Base-by-base conservation (phyloP, 2,329 filamentous ascomycete genomes). In the Botryosphaeria agaves region DNA sequence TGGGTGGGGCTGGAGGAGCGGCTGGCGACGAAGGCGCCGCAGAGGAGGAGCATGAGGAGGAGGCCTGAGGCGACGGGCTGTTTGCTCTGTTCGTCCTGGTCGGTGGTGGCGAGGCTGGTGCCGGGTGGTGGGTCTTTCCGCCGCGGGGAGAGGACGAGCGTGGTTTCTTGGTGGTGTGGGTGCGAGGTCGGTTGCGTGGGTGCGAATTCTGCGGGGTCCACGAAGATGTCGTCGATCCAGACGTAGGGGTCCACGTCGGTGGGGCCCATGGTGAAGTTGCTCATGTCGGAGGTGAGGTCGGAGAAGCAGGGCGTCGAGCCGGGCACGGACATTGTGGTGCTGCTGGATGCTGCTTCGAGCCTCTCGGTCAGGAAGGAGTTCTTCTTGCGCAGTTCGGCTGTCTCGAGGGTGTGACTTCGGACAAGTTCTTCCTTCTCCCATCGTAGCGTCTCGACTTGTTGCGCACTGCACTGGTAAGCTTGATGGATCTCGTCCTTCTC, bases 21-120 rank as follows among this genome's bases (percentile, higher is more conserved):
- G 18, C 87, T 94, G 37, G 89, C 78, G 43, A 95, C 84, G 49
- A 94, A 93, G 31, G 89, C 89, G 49, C 89, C 89, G 40, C 93
- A 85, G 32, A 98, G 77, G 48, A 98, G 79, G 42, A 94, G 79
- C 83, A 94, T 92, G 55, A 87, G 77, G 52, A 95, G 66, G 45
- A 95, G 59, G 45, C 82, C 72, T 30, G 83, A 81, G 45, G 85
- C 80, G 41, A 82, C 76, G 36, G 75, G 67, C 35, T 64, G 60
- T 17, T 33, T 26, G n/a, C 15, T n/a, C 7, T 14, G 7, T 4
- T 30, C 21, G n/a, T 14, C 12, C 9, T 28, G 30, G 9, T 24
- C 24, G n/a, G n/a, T n/a, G n/a, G n/a, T n/a, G n/a, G n/a, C n/a
- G n/a, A n/a, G n/a, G n/a, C n/a, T n/a, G n/a, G n/a, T n/a, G n/a